Conservation (phyloP, 2,329 filamentous ascomycete genomes). For the Bipolaris gigantea region DNA sequence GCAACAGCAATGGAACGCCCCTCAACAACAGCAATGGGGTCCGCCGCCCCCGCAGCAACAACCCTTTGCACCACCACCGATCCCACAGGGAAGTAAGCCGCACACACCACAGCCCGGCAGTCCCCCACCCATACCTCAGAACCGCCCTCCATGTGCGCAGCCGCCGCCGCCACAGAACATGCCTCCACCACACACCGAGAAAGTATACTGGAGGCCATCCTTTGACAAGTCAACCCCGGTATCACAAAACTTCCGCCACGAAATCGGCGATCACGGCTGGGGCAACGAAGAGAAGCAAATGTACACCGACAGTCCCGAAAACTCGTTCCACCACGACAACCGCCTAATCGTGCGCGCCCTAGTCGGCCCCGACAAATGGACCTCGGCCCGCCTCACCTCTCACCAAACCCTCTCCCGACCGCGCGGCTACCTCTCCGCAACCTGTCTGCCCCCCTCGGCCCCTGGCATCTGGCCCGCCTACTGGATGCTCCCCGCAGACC, state of each 20-base stretch:
- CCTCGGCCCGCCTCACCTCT: constrained; percentile 59
- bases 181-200: constrained; percentile 27
- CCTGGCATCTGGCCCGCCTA: constrained; percentile 64
- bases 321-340: constrained; percentile 58
- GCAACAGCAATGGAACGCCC: constrained; percentile 18
- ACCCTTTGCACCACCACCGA: constrained; percentile 31
- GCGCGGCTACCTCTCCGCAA: constrained; percentile 57
- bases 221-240: constrained; percentile 54
- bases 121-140: constrained; percentile 30
- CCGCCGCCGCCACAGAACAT: constrained; percentile 37
- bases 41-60: constrained; percentile 31
- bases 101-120: constrained; percentile 27
- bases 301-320: constrained; percentile 55
- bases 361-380: constrained; percentile 50
- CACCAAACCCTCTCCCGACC: constrained; percentile 55
- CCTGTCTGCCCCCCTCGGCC: constrained; percentile 57
- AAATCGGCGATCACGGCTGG: constrained; percentile 62
- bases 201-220: constrained; percentile 57
- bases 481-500: constrained; percentile 62
- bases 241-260: constrained; percentile 57
- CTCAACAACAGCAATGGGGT: constrained; percentile 24
- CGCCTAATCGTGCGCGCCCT: constrained; percentile 59
- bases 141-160: constrained; percentile 31
- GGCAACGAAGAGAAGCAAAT: constrained; percentile 64
- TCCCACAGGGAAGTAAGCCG: constrained; percentile 38